Evolutionary conservation across 768 basidiomycete species (phyloP).

Genomic region (Cubamyces sp.): DNA sequence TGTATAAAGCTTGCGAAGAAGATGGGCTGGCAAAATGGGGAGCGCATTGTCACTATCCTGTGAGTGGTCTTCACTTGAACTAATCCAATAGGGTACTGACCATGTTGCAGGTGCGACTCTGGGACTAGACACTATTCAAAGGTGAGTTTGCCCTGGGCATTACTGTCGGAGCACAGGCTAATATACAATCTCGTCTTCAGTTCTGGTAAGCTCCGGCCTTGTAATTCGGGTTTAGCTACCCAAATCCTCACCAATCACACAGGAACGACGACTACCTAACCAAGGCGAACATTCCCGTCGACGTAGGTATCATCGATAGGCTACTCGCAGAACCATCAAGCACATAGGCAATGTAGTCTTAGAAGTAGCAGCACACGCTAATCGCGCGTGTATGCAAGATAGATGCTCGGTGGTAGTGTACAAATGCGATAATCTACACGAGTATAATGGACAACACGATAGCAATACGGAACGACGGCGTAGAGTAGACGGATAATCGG

Average conservation of each 20-base stretch:
- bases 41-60: conserved; percentile 85
- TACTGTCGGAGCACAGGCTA: neutral
- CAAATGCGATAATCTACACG: conserved; percentile 26
- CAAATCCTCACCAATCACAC: neutral
- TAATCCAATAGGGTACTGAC: neutral
- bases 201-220: conserved; percentile 49
- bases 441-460: conserved; percentile 27
- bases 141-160: conserved; percentile 45
- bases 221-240: neutral
- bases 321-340: conserved; percentile 35
- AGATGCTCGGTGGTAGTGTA: conserved; percentile 23
- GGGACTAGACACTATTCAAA: conserved; percentile 93
- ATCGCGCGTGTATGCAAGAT: conserved; percentile 11
- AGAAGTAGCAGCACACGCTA: neutral
- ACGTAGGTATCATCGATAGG: conserved; percentile 44
- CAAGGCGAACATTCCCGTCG: conserved; percentile 45
- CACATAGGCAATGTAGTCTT: neutral
- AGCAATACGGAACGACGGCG: conserved; percentile 21
- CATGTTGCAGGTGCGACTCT: conserved; percentile 73
- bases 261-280: conserved; percentile 60
- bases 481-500: conserved; percentile 4
- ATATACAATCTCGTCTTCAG: conserved; percentile 29
- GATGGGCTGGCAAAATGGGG: conserved; percentile 68
- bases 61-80: conserved; percentile 40
- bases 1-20: conserved; percentile 79